Percentiles rank a stretch among this genome's conserved stretches.
These are phyloP conservation scores for Brassica carinata DNA, from an alignment of 345 rosid genomes.

Conservation along the genomic window DNA sequence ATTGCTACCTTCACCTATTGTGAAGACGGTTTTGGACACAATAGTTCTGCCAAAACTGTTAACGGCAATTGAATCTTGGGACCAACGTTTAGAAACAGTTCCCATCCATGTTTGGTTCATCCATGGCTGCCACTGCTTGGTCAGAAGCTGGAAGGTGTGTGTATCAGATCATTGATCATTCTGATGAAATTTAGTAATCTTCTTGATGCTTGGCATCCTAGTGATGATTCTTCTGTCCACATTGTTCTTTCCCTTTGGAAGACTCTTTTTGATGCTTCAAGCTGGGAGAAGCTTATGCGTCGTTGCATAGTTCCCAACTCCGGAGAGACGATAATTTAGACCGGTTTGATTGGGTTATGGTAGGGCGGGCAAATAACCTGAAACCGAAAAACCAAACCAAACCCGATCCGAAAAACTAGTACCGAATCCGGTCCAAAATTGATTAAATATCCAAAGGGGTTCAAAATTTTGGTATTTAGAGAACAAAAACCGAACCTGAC, in stretches of 20 bases:
- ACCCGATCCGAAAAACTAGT: too few species aligned
- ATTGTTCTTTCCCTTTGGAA: conserved; percentile 90
- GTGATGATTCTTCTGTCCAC: conserved; percentile 69
- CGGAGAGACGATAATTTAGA: conserved; percentile 77
- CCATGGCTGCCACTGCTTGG: conserved; percentile 94
- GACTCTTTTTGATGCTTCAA: conserved; percentile 75
- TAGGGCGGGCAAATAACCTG: too few species aligned
- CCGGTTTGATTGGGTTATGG: conserved; percentile 68
- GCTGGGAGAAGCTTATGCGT: conserved; percentile 90
- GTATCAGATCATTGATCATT: conserved; percentile 57
- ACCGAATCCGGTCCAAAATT: too few species aligned
- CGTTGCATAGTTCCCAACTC: conserved; percentile 79
- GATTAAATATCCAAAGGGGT: too few species aligned
- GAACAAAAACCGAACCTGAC: too few species aligned
- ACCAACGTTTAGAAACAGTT: conserved; percentile 71
- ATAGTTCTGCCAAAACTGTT: conserved; percentile 80
- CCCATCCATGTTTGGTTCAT: conserved; percentile 92
- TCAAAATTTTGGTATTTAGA: too few species aligned
- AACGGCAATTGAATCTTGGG: conserved; percentile 75
- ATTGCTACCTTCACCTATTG: conserved; percentile 64
- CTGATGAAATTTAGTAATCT: conserved; percentile 78
- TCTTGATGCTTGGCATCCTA: conserved; percentile 90
- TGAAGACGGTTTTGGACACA: conserved; percentile 57
- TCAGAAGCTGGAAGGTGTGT: conserved; percentile 61
- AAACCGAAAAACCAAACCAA: too few species aligned